phyloP scores from a whole-genome alignment of 805 yeast species.

The Candida manassasensis region DNA sequence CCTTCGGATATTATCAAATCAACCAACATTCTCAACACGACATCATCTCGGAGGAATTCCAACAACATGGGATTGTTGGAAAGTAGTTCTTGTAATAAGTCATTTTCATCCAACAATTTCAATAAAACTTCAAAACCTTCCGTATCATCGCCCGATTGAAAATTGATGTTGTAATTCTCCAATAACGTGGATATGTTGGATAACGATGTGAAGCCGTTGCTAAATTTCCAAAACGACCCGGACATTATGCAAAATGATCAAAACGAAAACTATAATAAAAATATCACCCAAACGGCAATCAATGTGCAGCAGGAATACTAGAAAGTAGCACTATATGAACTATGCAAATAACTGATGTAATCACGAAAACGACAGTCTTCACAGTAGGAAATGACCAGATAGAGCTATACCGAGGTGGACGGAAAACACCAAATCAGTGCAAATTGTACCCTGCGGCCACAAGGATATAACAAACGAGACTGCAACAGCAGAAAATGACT shows the following conservation, averaged over 20 bases:
- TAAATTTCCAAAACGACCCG: conserved; percentile 46
- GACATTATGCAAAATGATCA: conserved; percentile 28
- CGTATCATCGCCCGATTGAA: conserved; percentile 15
- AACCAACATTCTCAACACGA: conserved; percentile 31
- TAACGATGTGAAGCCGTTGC: conserved; percentile 41
- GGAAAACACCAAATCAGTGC: no score
- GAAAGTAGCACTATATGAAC: no score
- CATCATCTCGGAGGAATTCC: conserved; percentile 38
- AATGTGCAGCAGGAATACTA: no score
- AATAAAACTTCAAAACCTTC: conserved; percentile 23
- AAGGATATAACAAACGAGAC: no score
- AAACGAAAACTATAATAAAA: no score
- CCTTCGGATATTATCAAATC: conserved; percentile 36
- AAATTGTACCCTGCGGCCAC: no score
- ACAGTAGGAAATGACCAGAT: no score
- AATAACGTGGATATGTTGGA: conserved; percentile 37
- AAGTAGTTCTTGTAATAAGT: conserved; percentile 38
- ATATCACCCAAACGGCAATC: no score
- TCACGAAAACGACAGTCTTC: no score
- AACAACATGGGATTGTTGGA: conserved; percentile 38
- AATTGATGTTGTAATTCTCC: conserved; percentile 26
- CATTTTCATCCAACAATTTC: conserved; percentile 39
- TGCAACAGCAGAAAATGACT: no score
- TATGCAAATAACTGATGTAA: neutral
- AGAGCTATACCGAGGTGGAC: no score